Conservation (phyloP, 805 yeast species). For the Hemisphaericaspora nanyangensis region DNA sequence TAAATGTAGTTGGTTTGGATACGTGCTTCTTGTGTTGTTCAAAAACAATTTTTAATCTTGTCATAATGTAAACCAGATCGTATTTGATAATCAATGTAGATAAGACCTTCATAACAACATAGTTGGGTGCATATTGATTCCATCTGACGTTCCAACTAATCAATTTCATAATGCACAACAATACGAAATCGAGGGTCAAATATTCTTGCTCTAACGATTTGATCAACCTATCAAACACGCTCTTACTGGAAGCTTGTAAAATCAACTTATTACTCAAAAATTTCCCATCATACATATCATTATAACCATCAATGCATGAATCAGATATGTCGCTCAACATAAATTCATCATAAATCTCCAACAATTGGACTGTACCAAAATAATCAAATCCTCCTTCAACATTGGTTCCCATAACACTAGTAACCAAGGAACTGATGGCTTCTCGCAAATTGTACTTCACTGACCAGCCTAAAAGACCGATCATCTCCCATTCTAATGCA, state of each 20-base stretch:
- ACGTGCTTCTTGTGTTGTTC: conserved; percentile 22
- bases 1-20: background rate
- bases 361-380: conserved; percentile 49
- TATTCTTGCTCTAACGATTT: conserved; percentile 23
- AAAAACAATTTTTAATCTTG: conserved; percentile 37
- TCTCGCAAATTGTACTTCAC: conserved; percentile 37
- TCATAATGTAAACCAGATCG: conserved; percentile 38
- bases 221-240: conserved; percentile 18
- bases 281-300: conserved; percentile 24
- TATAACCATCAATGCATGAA: conserved; percentile 27
- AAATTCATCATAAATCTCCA: conserved; percentile 45
- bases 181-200: conserved; percentile 29
- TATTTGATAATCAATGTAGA: conserved; percentile 38
- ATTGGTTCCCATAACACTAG: conserved; percentile 48
- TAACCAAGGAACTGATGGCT: conserved; percentile 33
- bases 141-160: conserved; percentile 64
- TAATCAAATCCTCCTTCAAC: conserved; percentile 58
- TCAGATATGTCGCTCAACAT: conserved; percentile 31
- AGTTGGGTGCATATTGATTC: conserved; percentile 52
- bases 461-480: conserved; percentile 53
- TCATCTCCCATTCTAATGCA: conserved; percentile 71
- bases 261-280: conserved; percentile 32
- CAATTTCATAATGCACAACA: conserved; percentile 41
- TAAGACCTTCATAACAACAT: conserved; percentile 41
- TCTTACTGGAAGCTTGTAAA: conserved; percentile 16